A percentile compares a stretch with the other conserved stretches of the same genome.
phyloP scores from a whole-genome alignment of 2,329 filamentous ascomycete species.

The Penicillium fuscoglaucum region DNA sequence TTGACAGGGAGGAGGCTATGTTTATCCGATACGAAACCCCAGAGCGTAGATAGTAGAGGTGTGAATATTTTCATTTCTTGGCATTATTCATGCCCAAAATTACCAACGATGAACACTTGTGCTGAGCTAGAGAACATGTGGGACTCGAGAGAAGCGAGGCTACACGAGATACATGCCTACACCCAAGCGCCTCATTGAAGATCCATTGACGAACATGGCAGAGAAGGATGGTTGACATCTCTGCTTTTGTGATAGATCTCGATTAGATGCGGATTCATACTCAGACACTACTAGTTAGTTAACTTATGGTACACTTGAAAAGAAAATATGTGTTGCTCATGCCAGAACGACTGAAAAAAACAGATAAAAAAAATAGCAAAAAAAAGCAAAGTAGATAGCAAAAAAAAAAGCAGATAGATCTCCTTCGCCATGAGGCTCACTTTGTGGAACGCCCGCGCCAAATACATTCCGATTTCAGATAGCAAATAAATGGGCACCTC shows the following conservation, averaged over 20 bases:
- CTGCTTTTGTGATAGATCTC: constrained; percentile 1
- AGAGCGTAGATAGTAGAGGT: not conserved
- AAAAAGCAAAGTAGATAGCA: not conserved
- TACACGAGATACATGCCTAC: not conserved
- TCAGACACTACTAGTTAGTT: not conserved
- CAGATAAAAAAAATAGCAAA: not conserved
- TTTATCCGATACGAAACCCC: not conserved
- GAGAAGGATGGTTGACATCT: constrained; percentile 3
- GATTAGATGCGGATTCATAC: not conserved
- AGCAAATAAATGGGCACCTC: constrained; percentile 5
- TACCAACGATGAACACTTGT: not conserved
- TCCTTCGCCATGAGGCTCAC: not conserved
- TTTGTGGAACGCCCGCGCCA: not conserved
- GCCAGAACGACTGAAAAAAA: not conserved
- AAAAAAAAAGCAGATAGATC: constrained; percentile 4
- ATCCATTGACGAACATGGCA: constrained; percentile 11
- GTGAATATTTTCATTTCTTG: not conserved
- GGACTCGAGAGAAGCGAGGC: not conserved
- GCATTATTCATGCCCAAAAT: constrained; percentile 2
- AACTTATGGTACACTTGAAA: constrained; percentile 15
- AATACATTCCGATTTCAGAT: constrained; percentile 4
- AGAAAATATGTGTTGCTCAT: constrained; percentile 1
- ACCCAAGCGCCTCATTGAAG: not conserved
- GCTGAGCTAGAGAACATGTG: not conserved
- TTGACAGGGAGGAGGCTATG: not conserved